phyloP scores from a whole-genome alignment of 208 protist genomes.

The Acanthamoeba sp. region DNA sequence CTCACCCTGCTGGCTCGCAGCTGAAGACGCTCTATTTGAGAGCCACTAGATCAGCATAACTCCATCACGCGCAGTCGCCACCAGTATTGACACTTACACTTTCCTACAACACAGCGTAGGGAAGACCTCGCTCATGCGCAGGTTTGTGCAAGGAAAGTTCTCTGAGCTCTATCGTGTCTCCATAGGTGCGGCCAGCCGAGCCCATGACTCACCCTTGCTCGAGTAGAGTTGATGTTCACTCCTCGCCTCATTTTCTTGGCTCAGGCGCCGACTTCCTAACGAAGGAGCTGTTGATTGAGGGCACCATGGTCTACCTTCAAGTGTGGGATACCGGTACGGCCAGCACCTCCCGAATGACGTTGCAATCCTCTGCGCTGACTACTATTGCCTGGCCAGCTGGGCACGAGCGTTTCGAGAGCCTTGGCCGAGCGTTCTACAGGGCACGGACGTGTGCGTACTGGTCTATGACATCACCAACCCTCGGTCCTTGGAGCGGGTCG shows the following conservation, averaged over 20 bases:
- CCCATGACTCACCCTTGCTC: too few species aligned
- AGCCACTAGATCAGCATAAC: too few species aligned
- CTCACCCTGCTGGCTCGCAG: neutral
- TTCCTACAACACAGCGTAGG: constrained; percentile 57
- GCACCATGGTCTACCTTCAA: neutral
- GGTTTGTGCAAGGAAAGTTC: constrained; percentile 38
- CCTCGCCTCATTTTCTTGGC: neutral
- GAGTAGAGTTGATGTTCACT: too few species aligned
- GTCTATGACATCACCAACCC: constrained; percentile 45
- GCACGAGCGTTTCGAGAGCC: neutral
- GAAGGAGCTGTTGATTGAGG: neutral
- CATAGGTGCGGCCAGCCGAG: constrained; percentile 6
- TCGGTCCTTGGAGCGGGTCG: neutral
- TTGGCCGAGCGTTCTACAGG: neutral
- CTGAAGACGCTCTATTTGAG: neutral
- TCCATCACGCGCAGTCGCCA: too few species aligned
- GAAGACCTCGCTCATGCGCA: constrained; percentile 38
- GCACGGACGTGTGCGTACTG: constrained; percentile 13
- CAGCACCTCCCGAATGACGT: too few species aligned
- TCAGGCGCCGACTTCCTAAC: constrained; percentile 35
- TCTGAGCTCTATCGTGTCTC: neutral
- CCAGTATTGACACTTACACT: too few species aligned
- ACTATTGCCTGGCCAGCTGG: neutral
- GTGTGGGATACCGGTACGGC: constrained; percentile 3
- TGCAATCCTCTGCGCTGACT: too few species aligned